Base-by-base conservation (phyloP, 1,139 yeast species). In the Yamadazyma membranifaciens region DNA sequence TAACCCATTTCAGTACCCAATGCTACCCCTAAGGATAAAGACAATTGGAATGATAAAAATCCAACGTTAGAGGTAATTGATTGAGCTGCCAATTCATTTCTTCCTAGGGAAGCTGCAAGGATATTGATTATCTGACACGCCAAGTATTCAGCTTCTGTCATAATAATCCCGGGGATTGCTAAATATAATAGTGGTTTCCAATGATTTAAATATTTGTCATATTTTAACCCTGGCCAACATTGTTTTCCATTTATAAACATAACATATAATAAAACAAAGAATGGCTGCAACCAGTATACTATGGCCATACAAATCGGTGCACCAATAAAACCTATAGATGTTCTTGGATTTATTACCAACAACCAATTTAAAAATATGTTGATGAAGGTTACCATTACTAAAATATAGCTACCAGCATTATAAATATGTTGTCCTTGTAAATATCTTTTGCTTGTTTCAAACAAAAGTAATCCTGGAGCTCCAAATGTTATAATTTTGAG, bases 271-370 rank as follows among this genome's bases (percentile, higher is more conserved):
- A 60, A 57, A 35, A 78, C 60, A 0, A 80, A 79, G n/a, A 68
- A 31, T 7, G 70, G 77, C 83, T 78, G 78, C 14, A 78, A 50
- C 71, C 81, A 76, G 48, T 78, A 78, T 49, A 76, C 78, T 36
- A 76, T 69, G n/a, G 78, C 74, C 11, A 78, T 82, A 1, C 83
- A 80, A 28, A 77, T 61, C 12, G 83, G 83, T 1, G 83, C 83
- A 7, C 83, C 83, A 36, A 72, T 57, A 51, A 72, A 78, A 1
- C 74, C 73, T 22, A 66, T 46, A 20, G 24, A 20, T 7, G 24
- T 20, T 20, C 7, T 20, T n/a, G 57, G 55, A 32, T 45, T 51
- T 24, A 61, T 55, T 26, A 61, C 71, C 31, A 78, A 67, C 3
- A 61, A 38, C 40, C 65, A 61, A 49, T 76, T 78, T 78, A 77